A percentile compares a stretch with the other conserved stretches of the same genome.
phyloP scores from a whole-genome alignment of 2,329 filamentous ascomycete genomes.

The Acrodontium crateriforme region DNA sequence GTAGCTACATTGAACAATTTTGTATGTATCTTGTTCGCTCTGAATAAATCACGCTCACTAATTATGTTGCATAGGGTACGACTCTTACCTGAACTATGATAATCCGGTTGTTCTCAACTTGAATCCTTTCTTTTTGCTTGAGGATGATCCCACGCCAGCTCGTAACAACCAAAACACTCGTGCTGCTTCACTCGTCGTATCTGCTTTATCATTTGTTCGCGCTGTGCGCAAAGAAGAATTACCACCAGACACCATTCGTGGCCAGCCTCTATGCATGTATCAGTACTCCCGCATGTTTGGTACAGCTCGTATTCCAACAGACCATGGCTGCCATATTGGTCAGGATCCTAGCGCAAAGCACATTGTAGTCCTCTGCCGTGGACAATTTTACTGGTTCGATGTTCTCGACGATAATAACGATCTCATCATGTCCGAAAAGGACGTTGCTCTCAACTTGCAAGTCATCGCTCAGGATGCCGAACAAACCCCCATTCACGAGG shows the following conservation, averaged over 20 bases:
- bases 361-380: slow-evolving; percentile 81
- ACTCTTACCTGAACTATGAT: slow-evolving; percentile 95
- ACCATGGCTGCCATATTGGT: slow-evolving; percentile 88
- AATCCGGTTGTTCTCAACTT: slow-evolving; percentile 95
- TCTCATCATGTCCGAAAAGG: slow-evolving; percentile 92
- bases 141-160: slow-evolving; percentile 92
- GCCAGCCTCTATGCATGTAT: slow-evolving; percentile 89
- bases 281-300: slow-evolving; percentile 94
- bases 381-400: slow-evolving; percentile 98
- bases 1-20: slow-evolving; percentile 97
- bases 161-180: slow-evolving; percentile 93
- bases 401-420: slow-evolving; percentile 90
- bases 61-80: slow-evolving; percentile 57
- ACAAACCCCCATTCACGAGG: slow-evolving; percentile 80
- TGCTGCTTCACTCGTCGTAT: slow-evolving; percentile 81
- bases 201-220: slow-evolving; percentile 79
- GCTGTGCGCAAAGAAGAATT: slow-evolving; percentile 88
- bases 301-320: slow-evolving; percentile 84
- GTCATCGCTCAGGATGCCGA: slow-evolving; percentile 85
- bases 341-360: slow-evolving; percentile 91
- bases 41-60: slow-evolving; percentile 1
- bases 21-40: too few relatives aligned
- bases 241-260: slow-evolving; percentile 72
- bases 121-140: slow-evolving; percentile 93
- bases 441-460: slow-evolving; percentile 79